Evolutionary conservation across 148 eudicot species (phyloP), one percentile per base, ranked within the genome.

Genomic region (Silene uniflora): DNA sequence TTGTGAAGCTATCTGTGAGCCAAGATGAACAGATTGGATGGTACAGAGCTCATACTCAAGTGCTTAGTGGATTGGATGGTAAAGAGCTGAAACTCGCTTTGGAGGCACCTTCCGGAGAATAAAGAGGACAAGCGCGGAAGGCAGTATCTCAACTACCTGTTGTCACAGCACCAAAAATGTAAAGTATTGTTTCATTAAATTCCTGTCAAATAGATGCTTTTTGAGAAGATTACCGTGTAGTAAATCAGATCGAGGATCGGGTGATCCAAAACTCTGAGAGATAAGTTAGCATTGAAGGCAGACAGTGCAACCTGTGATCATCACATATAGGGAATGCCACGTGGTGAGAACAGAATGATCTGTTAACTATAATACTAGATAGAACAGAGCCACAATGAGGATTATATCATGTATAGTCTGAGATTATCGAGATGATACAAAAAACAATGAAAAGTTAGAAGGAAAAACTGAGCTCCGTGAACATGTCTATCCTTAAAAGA

Each of bases 221-320:
- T 23, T 14, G 19, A 47, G 61, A 70, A 11, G 39, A 47, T 67
- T 76, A 79, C 82, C 85, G 11, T 63, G 76, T 83, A 83, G 78
- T 76, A 83, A 60, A 94, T 85, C 49, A 94, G 83, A 78, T 91
- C 88, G 76, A 94, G 73, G 66, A 94, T 65, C 9, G 98, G 98
- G 86, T 91, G 98, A 88, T 91, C 87, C 83, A 91, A 77, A n/a
- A 91, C 92, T 55, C 89, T 85, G 10, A 94, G 93, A 29, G 97
- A 87, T 73, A 90, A 96, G 71, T 91, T 83, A 67, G 84, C 44
- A 71, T 91, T 89, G 58, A 94, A 94, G 52, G 97, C 89, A 73
- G 98, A 94, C 70, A 90, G 69, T 69, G 78, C 77, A 77, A 81
- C 97, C 98, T 94, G 89, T 79, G 73, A 73, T 62, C 27, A 75